A percentile compares a stretch with the other conserved stretches of the same genome.
phyloP scores from a whole-genome alignment of 2,329 filamentous ascomycete species.

The Coniochaeta pulveracea region DNA sequence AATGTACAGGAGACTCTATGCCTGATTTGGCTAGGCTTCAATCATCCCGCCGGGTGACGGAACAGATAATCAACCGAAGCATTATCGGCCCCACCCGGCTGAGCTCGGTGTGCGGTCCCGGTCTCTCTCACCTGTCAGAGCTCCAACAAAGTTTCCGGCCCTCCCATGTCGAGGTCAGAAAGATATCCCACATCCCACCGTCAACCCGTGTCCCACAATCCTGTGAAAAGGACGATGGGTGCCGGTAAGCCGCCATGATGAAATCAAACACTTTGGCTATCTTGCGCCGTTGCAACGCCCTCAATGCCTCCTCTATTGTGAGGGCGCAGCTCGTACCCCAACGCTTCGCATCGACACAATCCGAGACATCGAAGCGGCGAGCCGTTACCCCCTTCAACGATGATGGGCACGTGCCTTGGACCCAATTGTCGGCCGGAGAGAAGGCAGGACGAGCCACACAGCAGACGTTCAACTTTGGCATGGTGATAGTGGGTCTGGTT shows the following conservation, averaged over 20 bases:
- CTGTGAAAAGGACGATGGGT: conserved; percentile 25
- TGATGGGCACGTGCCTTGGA: conserved; percentile 73
- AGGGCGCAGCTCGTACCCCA: conserved; percentile 22
- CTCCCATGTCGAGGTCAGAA: too few relatives aligned
- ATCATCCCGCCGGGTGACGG: too few relatives aligned
- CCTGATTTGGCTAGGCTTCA: too few relatives aligned
- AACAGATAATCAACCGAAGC: too few relatives aligned
- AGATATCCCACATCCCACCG: not conserved
- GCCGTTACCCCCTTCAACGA: conserved; percentile 79
- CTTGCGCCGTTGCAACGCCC: conserved; percentile 21
- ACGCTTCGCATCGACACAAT: conserved; percentile 51
- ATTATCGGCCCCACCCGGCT: too few relatives aligned
- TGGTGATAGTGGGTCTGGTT: conserved; percentile 63
- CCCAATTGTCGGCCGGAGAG: conserved; percentile 60
- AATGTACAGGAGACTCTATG: too few relatives aligned
- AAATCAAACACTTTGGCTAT: conserved; percentile 28
- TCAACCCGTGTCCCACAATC: conserved; percentile 6
- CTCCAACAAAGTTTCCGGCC: too few relatives aligned
- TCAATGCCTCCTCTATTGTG: conserved; percentile 3
- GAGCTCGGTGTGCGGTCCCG: too few relatives aligned
- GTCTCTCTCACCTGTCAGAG: too few relatives aligned
- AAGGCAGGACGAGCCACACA: conserved; percentile 80
- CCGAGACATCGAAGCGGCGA: conserved; percentile 34
- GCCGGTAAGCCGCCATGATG: conserved; percentile 28
- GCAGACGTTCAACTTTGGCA: conserved; percentile 77